These are phyloP conservation scores for Sporisorium graminicola DNA, from an alignment of 1,284 basidiomycete genomes.

Conservation along the genomic window DNA sequence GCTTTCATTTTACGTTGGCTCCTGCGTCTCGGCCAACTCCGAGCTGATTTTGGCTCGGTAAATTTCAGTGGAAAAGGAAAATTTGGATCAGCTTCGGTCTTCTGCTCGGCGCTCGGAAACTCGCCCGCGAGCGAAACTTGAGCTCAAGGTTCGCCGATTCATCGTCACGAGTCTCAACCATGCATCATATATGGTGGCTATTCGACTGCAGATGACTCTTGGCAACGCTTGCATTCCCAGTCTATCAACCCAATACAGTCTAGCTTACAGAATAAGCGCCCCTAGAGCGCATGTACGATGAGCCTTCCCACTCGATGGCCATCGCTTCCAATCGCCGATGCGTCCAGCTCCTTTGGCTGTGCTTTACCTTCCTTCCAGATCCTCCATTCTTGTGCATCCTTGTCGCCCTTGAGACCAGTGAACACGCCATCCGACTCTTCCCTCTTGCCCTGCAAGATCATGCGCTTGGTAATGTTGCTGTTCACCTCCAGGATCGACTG, in stretches of 20 bases:
- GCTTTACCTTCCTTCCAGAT: constrained; percentile 45
- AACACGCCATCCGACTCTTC: constrained; percentile 45
- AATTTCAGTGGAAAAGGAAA: background rate
- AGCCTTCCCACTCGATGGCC: constrained; percentile 27
- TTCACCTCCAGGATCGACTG: constrained; percentile 36
- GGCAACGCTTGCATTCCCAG: background rate
- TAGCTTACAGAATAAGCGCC: background rate
- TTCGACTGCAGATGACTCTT: background rate
- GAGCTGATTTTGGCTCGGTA: background rate
- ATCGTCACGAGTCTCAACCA: no score
- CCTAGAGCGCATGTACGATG: constrained; percentile 26
- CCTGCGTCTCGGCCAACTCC: constrained; percentile 37
- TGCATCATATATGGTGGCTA: no score
- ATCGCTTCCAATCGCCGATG: constrained; percentile 15
- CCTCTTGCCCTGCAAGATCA: constrained; percentile 29
- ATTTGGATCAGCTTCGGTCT: constrained; percentile 6
- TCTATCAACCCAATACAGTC: background rate
- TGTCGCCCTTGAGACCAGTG: constrained; percentile 20
- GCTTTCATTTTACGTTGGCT: background rate
- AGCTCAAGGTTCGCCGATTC: background rate
- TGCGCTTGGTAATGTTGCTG: constrained; percentile 23
- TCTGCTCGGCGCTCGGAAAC: constrained; percentile 24
- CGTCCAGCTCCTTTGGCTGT: constrained; percentile 14
- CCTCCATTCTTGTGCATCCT: constrained; percentile 32
- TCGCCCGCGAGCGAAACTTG: constrained; percentile 18